Base-by-base conservation (phyloP, 2,329 filamentous ascomycete genomes). In the Hortaea werneckii region DNA sequence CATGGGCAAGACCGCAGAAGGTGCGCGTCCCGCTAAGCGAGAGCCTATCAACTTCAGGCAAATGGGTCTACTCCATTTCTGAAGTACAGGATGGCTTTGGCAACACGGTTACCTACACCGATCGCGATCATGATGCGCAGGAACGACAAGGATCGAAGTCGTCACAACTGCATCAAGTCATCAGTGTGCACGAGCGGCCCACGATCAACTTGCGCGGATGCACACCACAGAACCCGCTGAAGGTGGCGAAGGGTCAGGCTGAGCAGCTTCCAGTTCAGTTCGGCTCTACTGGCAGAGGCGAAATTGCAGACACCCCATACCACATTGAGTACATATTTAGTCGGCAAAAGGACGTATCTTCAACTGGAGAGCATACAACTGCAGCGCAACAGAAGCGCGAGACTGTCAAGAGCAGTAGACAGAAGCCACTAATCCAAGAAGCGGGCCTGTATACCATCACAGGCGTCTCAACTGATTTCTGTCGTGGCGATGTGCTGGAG, bases 21-120 rank as follows among this genome's bases (percentile, higher is more conserved):
- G 80, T 98, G 32, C 76, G 76, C 7, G 87, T 98, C 13, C 81
- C 87, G 4, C 70, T 98, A 46, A 96, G 95, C 59, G 94, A 98
- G 65, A 89, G 89, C 5, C 80, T 98, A 68, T 79, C 79, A 41
- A 75, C 75, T 5, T 77, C 83, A 43, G 92, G 90, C 11, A 76
- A 80, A 43, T 96, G 90, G 89, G 75, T 84, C 50, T 98, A 96
- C 62, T 82, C 84, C 1, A 81, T 98, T 44, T 87, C 95, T 55
- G 87, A 95, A 64, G 87, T 98, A 6, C 80, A 87, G 49, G 92
- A 98, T 69, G 90, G 81, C 2, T 84, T 89, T 54, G 89, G 89
- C 40, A 98, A 98, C 58, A 69, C 83, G 34, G 82, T 89, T 48
- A 84, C 81, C 52, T 98, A 95, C 61, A 70, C 76, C 4, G 66